Conservation (phyloP, 305 asterid species). For the Fraxinus velutina region DNA sequence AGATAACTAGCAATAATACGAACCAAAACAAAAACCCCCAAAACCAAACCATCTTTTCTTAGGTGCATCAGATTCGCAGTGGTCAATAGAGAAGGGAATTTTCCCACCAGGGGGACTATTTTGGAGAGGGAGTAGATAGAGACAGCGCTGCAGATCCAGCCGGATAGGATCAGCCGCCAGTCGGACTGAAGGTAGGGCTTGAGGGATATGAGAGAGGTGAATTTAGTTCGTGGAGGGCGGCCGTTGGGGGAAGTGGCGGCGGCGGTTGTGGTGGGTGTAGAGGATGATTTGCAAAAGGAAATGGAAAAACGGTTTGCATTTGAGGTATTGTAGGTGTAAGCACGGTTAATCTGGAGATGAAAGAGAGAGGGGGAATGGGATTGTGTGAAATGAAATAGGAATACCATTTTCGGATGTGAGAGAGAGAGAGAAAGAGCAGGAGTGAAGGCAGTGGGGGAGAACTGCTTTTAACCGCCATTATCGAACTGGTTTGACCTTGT, state of each 20-base stretch:
- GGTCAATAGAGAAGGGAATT: constrained; percentile 39
- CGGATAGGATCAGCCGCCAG: constrained; percentile 63
- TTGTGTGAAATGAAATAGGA: constrained; percentile 10
- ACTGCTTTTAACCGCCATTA: neutral
- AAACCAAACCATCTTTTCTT: constrained; percentile 39
- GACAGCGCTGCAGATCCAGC: constrained; percentile 62
- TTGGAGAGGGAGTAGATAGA: constrained; percentile 75
- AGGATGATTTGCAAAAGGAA: constrained; percentile 19
- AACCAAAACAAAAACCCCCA: constrained; percentile 46
- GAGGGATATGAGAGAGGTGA: constrained; percentile 38
- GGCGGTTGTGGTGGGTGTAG: constrained; percentile 25
- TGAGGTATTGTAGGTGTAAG: constrained; percentile 2
- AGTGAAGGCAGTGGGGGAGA: neutral
- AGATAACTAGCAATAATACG: constrained; percentile 53
- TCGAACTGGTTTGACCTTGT: neutral
- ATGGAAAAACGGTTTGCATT: neutral
- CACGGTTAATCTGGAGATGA: constrained; percentile 29
- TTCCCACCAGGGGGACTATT: constrained; percentile 65
- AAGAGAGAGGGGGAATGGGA: constrained; percentile 25
- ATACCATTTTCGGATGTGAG: constrained; percentile 8
- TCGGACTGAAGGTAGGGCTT: constrained; percentile 63
- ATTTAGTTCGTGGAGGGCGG: constrained; percentile 26
- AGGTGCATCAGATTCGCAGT: constrained; percentile 28
- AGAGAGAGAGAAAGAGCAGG: neutral
- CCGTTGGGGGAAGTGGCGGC: constrained; percentile 17